phyloP scores from a whole-genome alignment of 2,329 filamentous ascomycete genomes.

The Ceratocystis cubensis region DNA sequence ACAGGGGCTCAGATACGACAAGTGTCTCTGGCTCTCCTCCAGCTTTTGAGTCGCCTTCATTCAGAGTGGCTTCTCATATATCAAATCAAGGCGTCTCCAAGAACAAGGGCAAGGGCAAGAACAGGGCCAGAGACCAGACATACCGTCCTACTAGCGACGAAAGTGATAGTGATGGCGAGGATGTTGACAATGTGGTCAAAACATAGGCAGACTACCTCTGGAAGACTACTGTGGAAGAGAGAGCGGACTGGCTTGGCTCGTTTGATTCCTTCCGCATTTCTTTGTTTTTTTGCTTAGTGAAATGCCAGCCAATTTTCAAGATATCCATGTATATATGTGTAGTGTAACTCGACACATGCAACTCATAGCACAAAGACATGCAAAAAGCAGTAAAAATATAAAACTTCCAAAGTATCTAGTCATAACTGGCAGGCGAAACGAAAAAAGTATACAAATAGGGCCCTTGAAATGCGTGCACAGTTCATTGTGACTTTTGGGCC shows the following conservation, averaged over 20 bases:
- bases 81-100: background rate
- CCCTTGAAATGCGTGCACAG: background rate
- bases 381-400: background rate
- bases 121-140: background rate
- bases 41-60: background rate
- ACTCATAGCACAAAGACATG: background rate
- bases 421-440: background rate
- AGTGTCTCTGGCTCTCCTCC: background rate
- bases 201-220: no score
- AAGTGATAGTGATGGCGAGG: background rate
- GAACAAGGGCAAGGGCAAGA: background rate
- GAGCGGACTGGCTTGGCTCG: no score
- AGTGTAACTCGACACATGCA: no score
- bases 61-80: background rate
- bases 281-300: no score
- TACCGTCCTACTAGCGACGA: background rate
- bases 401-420: background rate
- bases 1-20: background rate
- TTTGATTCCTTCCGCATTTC: no score
- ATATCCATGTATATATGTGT: no score
- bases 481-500: slow-evolving; percentile 30
- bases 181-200: background rate
- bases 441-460: background rate
- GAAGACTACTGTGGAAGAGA: no score
- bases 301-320: no score